Conservation (phyloP, 2,329 filamentous ascomycete genomes). For the Elsinoe arachidis region DNA sequence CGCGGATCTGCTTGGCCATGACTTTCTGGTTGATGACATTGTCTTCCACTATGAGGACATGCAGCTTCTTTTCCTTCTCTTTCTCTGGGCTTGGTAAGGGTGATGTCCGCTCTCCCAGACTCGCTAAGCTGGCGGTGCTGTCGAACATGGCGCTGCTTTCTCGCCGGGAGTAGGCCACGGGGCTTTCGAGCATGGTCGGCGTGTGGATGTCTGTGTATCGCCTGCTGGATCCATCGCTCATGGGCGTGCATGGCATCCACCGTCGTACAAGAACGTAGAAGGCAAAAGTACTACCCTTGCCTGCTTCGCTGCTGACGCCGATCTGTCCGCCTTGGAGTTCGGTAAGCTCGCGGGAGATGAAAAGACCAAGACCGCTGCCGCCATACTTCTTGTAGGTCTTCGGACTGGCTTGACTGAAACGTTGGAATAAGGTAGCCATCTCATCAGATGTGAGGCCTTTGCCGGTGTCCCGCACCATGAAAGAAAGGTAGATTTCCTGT, state of each 20-base stretch:
- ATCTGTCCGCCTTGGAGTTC: conserved; percentile 54
- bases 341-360: conserved; percentile 56
- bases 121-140: not conserved
- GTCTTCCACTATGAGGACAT: conserved; percentile 23
- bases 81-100: conserved; percentile 1
- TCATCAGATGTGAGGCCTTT: conserved; percentile 29
- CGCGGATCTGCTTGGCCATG: conserved; percentile 31
- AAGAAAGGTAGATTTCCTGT: conserved; percentile 30
- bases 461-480: conserved; percentile 30
- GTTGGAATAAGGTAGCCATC: conserved; percentile 48
- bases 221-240: not conserved
- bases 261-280: conserved; percentile 56
- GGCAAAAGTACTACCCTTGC: conserved; percentile 55
- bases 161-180: conserved; percentile 3
- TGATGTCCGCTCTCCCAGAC: not conserved
- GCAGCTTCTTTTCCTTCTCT: not conserved
- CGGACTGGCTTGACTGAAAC: conserved; percentile 59
- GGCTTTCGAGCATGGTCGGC: conserved; percentile 12
- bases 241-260: conserved; percentile 8
- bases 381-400: conserved; percentile 60
- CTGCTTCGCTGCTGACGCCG: conserved; percentile 50
- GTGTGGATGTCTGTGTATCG: conserved; percentile 3
- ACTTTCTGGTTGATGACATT: conserved; percentile 29
- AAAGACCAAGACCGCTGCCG: conserved; percentile 58
- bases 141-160: conserved; percentile 13